phyloP scores from a whole-genome alignment of 768 basidiomycete species.

The Russula griseocarnosa region DNA sequence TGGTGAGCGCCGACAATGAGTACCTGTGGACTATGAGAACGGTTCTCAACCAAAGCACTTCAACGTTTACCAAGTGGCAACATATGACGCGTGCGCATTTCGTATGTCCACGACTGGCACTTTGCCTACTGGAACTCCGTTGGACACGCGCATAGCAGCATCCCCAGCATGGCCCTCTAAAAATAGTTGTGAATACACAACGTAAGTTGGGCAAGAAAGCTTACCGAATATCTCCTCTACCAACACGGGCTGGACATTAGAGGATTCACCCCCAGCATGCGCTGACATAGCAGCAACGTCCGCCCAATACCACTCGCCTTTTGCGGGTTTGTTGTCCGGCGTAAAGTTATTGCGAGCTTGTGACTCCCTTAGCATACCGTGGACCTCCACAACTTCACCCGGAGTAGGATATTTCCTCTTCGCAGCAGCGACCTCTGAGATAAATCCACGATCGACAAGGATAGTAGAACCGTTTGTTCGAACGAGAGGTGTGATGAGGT shows the following conservation, averaged over 20 bases:
- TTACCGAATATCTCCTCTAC: constrained; percentile 89
- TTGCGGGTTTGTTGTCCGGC: constrained; percentile 77
- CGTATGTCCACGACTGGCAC: constrained; percentile 79
- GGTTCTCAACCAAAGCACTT: not conserved
- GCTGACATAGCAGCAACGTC: constrained; percentile 80
- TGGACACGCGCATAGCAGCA: constrained; percentile 50
- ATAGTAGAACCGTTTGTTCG: constrained; percentile 79
- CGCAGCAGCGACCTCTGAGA: constrained; percentile 54
- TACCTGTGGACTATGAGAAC: constrained; percentile 53
- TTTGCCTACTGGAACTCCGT: constrained; percentile 84
- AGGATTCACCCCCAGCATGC: constrained; percentile 65
- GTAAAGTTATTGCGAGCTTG: constrained; percentile 76
- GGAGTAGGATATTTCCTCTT: constrained; percentile 38
- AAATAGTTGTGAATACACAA: constrained; percentile 9
- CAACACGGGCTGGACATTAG: constrained; percentile 80
- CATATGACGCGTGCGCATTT: constrained; percentile 93
- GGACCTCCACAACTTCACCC: constrained; percentile 60
- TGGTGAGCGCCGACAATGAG: constrained; percentile 79
- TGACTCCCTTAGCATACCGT: constrained; percentile 84
- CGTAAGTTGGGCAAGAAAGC: constrained; percentile 31
- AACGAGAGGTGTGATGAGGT: constrained; percentile 82
- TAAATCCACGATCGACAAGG: constrained; percentile 90
- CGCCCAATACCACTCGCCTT: constrained; percentile 89
- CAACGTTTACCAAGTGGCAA: constrained; percentile 77
- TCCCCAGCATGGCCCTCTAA: constrained; percentile 85